Evolutionary conservation across 116 monocot species (phyloP).

Genomic region (Phalaenopsis hybrid): DNA sequence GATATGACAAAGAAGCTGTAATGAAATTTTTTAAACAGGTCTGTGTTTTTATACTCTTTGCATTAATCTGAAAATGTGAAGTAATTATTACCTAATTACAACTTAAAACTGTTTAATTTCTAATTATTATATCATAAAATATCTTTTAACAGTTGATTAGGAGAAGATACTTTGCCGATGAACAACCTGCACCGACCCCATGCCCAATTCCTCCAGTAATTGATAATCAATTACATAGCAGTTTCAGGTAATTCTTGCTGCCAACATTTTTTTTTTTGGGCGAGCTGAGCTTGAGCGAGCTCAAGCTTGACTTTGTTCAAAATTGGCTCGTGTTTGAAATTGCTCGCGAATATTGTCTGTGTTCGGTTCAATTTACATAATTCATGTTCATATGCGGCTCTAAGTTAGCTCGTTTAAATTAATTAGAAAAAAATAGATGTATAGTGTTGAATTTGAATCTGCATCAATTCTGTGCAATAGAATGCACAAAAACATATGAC

Average conservation of each 20-base stretch:
- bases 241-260: not conserved
- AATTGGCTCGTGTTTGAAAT: no score
- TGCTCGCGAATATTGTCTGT: no score
- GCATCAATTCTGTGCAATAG: no score
- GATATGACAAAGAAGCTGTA: conserved; percentile 89
- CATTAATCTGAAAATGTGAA: not conserved
- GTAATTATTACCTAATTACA: not conserved
- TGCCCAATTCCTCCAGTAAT: conserved; percentile 42
- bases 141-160: conserved; percentile 51
- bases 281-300: no score
- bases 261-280: not conserved
- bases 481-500: no score
- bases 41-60: not conserved
- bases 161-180: conserved; percentile 81
- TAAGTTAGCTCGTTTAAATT: no score
- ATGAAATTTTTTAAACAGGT: conserved; percentile 85
- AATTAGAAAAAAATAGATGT: no score
- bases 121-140: not conserved
- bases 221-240: not conserved
- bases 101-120: not conserved
- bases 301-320: no score
- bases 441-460: no score
- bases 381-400: no score
- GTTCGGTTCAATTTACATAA: no score
- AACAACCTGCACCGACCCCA: conserved; percentile 39